Conservation (phyloP, 768 basidiomycete species). For the Leccinum variicolor region DNA sequence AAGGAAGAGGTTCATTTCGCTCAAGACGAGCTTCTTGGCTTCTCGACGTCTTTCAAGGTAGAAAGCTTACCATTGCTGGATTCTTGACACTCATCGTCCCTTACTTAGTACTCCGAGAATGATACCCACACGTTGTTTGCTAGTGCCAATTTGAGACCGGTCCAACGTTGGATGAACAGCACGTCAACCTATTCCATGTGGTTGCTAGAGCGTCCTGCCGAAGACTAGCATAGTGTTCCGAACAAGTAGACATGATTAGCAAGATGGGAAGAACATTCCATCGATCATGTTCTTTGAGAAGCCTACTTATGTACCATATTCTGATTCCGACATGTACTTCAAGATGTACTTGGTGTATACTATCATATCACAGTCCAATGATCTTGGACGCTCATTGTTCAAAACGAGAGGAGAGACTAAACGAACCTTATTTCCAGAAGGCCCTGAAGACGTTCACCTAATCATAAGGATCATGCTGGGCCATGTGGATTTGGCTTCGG, state of each 20-base stretch:
- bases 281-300: conserved; percentile 80
- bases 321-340: conserved; percentile 88
- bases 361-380: conserved; percentile 53
- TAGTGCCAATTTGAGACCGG: conserved; percentile 71
- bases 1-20: conserved; percentile 49
- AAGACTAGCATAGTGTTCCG: conserved; percentile 40
- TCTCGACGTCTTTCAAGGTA: conserved; percentile 90
- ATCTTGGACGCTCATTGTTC: not conserved
- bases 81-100: not conserved
- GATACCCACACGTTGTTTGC: conserved; percentile 72
- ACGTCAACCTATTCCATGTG: conserved; percentile 75
- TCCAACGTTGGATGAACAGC: conserved; percentile 83
- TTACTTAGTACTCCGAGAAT: conserved; percentile 66
- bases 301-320: conserved; percentile 49
- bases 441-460: not conserved
- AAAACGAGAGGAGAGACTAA: not conserved
- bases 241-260: conserved; percentile 67
- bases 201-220: conserved; percentile 79
- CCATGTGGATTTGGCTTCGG: too few species aligned
- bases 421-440: not conserved
- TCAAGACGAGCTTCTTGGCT: conserved; percentile 72
- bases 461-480: too few species aligned
- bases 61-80: not conserved
- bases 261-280: conserved; percentile 81
- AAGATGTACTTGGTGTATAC: conserved; percentile 97